phyloP scores from a whole-genome alignment of 805 yeast species.

The Ogataea trehalophila region DNA sequence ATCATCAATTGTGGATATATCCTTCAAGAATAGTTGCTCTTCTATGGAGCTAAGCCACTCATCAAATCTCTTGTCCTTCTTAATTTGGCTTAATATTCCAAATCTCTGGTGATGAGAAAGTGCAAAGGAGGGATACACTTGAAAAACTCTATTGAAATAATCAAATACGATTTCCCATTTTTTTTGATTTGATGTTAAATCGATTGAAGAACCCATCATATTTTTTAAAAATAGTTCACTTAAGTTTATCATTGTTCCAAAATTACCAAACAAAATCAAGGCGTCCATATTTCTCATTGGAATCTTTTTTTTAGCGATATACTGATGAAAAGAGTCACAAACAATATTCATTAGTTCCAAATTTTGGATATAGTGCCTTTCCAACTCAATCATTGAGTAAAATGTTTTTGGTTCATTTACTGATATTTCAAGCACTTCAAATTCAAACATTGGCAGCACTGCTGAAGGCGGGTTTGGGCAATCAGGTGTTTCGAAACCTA shows the following conservation, averaged over 20 bases:
- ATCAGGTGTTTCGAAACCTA: constrained; percentile 1
- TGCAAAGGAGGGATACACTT: constrained; percentile 25
- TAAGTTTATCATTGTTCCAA: constrained; percentile 34
- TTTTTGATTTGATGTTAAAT: background rate
- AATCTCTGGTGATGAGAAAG: constrained; percentile 5
- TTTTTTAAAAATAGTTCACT: constrained; percentile 28
- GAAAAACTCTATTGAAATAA: constrained; percentile 18
- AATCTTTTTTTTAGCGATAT: constrained; percentile 25
- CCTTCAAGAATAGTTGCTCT: constrained; percentile 1
- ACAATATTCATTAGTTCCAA: constrained; percentile 29
- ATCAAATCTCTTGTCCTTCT: constrained; percentile 5
- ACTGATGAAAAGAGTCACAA: constrained; percentile 29
- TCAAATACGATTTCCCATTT: constrained; percentile 13
- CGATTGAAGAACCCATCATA: background rate
- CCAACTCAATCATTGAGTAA: constrained; percentile 27
- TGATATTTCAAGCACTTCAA: too few relatives aligned
- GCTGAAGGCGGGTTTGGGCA: background rate
- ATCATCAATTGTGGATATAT: background rate
- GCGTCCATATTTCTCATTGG: constrained; percentile 33
- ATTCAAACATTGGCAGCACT: background rate
- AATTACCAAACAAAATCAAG: constrained; percentile 38
- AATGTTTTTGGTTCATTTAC: background rate
- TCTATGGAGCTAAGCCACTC: constrained; percentile 11
- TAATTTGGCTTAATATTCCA: constrained; percentile 1
- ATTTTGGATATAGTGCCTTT: constrained; percentile 28